phyloP scores from a whole-genome alignment of 192 early-diverging fungal genomes.

The Coemansia aciculifera region DNA sequence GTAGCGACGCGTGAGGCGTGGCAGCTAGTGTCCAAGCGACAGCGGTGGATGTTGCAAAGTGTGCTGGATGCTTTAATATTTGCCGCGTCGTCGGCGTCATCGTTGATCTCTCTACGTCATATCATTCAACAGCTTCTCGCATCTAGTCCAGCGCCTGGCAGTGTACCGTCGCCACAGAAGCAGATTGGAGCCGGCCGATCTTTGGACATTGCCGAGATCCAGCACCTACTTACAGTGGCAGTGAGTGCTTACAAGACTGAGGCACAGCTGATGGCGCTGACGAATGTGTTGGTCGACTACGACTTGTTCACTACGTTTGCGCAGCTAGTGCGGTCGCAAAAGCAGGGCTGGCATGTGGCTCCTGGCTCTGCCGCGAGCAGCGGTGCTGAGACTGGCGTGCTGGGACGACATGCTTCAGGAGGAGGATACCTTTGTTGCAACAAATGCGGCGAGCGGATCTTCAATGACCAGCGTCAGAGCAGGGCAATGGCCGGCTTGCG shows the following conservation, averaged over 20 bases:
- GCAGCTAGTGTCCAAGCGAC: slow-evolving; percentile 43
- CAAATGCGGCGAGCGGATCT: slow-evolving; percentile 31
- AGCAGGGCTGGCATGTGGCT: slow-evolving; percentile 45
- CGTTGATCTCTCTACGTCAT: slow-evolving; percentile 45
- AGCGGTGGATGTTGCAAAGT: slow-evolving; percentile 54
- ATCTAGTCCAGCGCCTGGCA: not conserved
- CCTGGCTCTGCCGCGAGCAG: not conserved
- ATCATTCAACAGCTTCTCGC: slow-evolving; percentile 53
- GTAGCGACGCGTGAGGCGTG: slow-evolving; percentile 30
- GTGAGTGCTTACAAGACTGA: slow-evolving; percentile 55
- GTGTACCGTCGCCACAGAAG: not conserved
- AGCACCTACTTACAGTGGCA: slow-evolving; percentile 48
- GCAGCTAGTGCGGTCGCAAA: slow-evolving; percentile 52
- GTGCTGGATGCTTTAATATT: slow-evolving; percentile 52
- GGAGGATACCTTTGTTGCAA: slow-evolving; percentile 18
- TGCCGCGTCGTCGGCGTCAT: slow-evolving; percentile 45
- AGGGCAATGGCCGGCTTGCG: slow-evolving; percentile 32
- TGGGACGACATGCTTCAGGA: slow-evolving; percentile 1
- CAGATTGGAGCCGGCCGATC: slow-evolving; percentile 24
- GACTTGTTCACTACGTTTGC: slow-evolving; percentile 50
- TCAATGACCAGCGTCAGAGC: slow-evolving; percentile 41
- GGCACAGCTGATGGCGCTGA: slow-evolving; percentile 51
- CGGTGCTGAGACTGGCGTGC: slow-evolving; percentile 1
- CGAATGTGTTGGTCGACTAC: slow-evolving; percentile 49
- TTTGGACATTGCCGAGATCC: slow-evolving; percentile 47